Conservation (phyloP, 495 filamentous ascomycete species). For the Tuber melanosporum region DNA sequence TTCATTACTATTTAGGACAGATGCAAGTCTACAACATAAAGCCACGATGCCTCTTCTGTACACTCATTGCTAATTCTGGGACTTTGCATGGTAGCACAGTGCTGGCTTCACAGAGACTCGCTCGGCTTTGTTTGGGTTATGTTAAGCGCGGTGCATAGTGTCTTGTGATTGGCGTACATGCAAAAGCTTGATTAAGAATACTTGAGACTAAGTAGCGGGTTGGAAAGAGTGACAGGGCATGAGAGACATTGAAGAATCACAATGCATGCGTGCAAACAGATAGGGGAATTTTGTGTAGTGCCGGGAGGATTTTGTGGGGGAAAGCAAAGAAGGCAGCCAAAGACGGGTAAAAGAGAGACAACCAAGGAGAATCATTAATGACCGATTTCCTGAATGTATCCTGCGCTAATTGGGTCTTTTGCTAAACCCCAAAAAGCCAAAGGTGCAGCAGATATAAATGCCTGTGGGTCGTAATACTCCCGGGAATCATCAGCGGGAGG, state of each 20-base stretch:
- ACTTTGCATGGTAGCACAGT: neutral
- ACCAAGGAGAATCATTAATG: neutral
- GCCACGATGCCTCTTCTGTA: neutral
- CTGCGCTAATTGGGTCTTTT: neutral
- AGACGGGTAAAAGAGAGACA: neutral
- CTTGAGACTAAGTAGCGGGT: neutral
- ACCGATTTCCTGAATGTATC: neutral
- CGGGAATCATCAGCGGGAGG: neutral
- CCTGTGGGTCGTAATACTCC: neutral
- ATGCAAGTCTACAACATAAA: neutral
- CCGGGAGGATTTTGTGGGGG: neutral
- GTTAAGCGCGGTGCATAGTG: neutral
- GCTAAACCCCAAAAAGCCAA: neutral
- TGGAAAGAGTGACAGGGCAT: neutral
- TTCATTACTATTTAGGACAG: neutral
- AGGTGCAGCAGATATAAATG: neutral
- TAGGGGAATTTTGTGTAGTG: neutral
- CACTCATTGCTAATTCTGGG: neutral
- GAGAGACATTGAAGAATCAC: neutral
- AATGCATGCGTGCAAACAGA: neutral
- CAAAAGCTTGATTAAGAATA: neutral
- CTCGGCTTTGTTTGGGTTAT: neutral
- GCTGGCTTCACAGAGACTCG: neutral
- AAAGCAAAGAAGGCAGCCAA: neutral
- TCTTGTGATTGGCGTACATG: neutral